phyloP scores from a whole-genome alignment of 2,329 filamentous ascomycete genomes.

The Bipolaris sorokiniana region DNA sequence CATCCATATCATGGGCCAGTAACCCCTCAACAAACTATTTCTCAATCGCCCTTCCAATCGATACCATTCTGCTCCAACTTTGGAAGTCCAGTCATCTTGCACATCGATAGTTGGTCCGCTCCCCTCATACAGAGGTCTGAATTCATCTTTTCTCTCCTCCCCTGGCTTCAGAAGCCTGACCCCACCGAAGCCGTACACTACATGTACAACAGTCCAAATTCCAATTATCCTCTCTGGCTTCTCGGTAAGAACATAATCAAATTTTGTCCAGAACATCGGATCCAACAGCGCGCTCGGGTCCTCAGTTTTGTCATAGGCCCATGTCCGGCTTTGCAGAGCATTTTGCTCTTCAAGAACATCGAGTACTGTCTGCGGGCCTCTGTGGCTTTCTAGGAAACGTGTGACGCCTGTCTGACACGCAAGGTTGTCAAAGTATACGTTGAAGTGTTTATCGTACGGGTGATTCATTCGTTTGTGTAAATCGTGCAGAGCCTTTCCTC shows the following conservation, averaged over 20 bases:
- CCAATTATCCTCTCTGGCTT: constrained; percentile 56
- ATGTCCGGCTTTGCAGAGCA: constrained; percentile 40
- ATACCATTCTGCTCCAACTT: not conserved
- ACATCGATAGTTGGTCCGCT: constrained; percentile 21
- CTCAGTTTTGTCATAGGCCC: constrained; percentile 68
- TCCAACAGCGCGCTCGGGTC: constrained; percentile 55
- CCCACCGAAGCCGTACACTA: constrained; percentile 59
- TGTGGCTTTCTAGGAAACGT: constrained; percentile 57
- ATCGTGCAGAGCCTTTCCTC: constrained; percentile 73
- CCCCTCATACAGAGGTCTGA: constrained; percentile 21
- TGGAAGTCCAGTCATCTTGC: constrained; percentile 18
- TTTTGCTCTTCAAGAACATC: constrained; percentile 35
- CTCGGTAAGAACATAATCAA: constrained; percentile 66
- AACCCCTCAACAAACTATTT: constrained; percentile 53
- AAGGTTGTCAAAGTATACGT: constrained; percentile 65
- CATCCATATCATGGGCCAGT: constrained; percentile 63
- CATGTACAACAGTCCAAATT: constrained; percentile 59
- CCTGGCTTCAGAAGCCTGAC: constrained; percentile 57
- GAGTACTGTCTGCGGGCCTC: constrained; percentile 34
- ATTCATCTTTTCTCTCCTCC: constrained; percentile 28
- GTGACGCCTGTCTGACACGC: constrained; percentile 69
- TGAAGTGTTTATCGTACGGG: constrained; percentile 21
- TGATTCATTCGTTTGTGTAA: constrained; percentile 46
- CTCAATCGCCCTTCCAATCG: constrained; percentile 41
- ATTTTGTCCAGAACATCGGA: constrained; percentile 62